These are phyloP conservation scores for Plasmodium adleri DNA, from an alignment of 169 alveolate species.

Conservation along the genomic window DNA sequence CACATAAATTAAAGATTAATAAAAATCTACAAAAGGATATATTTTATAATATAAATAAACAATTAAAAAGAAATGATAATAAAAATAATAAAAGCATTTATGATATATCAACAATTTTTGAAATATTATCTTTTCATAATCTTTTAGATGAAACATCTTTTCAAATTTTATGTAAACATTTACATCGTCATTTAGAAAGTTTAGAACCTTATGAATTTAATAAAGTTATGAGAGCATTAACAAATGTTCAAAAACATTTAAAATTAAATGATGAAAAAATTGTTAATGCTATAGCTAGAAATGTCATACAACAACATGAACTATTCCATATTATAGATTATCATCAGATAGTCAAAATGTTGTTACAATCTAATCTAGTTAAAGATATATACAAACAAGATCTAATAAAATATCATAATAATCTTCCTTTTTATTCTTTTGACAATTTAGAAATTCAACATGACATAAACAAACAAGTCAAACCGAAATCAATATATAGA, in stretches of 20 bases:
- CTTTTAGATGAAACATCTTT: conserved; percentile 74
- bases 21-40: conserved; percentile 29
- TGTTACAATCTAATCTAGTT: conserved; percentile 9
- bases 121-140: conserved; percentile 75
- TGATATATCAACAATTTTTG: conserved; percentile 82
- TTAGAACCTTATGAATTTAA: conserved; percentile 87
- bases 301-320: conserved; percentile 75
- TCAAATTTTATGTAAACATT: conserved; percentile 79
- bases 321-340: conserved; percentile 79
- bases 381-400: conserved; percentile 50
- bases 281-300: conserved; percentile 79
- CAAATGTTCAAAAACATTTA: conserved; percentile 24
- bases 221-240: conserved; percentile 82
- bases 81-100: conserved; percentile 31
- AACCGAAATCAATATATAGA: conserved; percentile 6
- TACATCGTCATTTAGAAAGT: conserved; percentile 79
- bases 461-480: conserved; percentile 13
- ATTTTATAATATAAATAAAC: conserved; percentile 46
- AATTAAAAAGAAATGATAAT: conserved; percentile 38
- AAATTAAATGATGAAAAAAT: conserved; percentile 68
- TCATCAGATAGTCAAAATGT: conserved; percentile 74
- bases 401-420: conserved; percentile 56
- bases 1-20: conserved; percentile 50
- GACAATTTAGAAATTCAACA: conserved; percentile 29
- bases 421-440: conserved; percentile 66